phyloP scores from a whole-genome alignment of 352 stramenopile species.

The Globisporangium parvum region DNA sequence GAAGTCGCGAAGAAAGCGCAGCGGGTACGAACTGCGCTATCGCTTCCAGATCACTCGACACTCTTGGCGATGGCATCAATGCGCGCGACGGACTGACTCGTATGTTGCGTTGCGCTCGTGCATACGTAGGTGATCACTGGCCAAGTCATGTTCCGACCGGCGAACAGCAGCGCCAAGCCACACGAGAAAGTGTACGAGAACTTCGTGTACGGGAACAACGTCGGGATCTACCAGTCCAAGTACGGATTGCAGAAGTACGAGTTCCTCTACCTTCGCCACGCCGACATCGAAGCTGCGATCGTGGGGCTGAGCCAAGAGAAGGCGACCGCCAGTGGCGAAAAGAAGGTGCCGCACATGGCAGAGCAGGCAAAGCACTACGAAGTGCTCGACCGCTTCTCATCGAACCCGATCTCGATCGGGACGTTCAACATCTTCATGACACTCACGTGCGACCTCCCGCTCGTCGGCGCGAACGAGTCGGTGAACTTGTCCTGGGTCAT shows the following conservation, averaged over 20 bases:
- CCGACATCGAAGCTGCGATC: slow-evolving; percentile 22
- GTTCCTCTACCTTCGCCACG: slow-evolving; percentile 48
- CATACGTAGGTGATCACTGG: slow-evolving; percentile 28
- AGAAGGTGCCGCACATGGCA: slow-evolving; percentile 14
- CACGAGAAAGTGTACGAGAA: slow-evolving; percentile 24
- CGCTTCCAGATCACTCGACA: background rate
- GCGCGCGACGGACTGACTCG: too few species aligned
- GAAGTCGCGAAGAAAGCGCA: slow-evolving; percentile 33
- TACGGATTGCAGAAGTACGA: slow-evolving; percentile 55
- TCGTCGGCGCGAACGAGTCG: slow-evolving; percentile 34
- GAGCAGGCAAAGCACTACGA: slow-evolving; percentile 27
- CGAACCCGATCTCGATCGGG: slow-evolving; percentile 46
- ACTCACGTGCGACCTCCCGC: slow-evolving; percentile 38
- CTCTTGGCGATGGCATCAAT: background rate
- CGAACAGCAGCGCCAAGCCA: slow-evolving; percentile 24
- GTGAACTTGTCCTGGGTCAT: slow-evolving; percentile 51
- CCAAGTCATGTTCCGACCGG: slow-evolving; percentile 46
- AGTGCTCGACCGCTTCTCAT: slow-evolving; percentile 39
- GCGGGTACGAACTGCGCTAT: slow-evolving; percentile 18
- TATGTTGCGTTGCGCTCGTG: too few species aligned
- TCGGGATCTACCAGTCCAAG: slow-evolving; percentile 56
- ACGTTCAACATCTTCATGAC: slow-evolving; percentile 67
- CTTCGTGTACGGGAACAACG: slow-evolving; percentile 48
- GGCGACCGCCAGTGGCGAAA: slow-evolving; percentile 10
- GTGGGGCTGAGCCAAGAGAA: slow-evolving; percentile 19